Base-by-base conservation (phyloP, 169 alveolate species). In the Cryptosporidium baileyi region DNA sequence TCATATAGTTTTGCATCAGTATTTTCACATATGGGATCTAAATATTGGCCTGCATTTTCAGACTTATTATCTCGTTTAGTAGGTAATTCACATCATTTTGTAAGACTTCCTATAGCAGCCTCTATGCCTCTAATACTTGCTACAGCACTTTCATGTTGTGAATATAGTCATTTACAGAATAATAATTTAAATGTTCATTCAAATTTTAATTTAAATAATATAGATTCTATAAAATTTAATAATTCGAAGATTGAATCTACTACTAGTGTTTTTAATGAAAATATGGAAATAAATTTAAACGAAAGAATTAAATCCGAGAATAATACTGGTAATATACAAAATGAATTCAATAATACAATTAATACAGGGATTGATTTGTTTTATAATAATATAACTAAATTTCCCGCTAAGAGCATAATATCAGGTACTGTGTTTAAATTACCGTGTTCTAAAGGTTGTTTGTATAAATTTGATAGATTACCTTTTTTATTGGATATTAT, bases 31-130 rank as follows among this genome's bases (percentile, higher is more conserved):
- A 40, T 74, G 59, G 67, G 85, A 2, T 51, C 85, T 17, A 34
- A 1, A 2, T 9, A 40, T 38, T 74, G 85, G 85, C 74, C 63
- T 1, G 57, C 38, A 34, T 74, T 74, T 57, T 74, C 74, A 6
- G 34, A 54, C 1, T 51, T 74, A 9, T 24, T 74, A 26, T 44
- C 60, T 13, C 43, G 60, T 3, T 36, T 74, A 19, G 60, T 59
- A 32, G 60, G 59, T 19, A 51, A 51, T 11, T 59, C 67, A 22
- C n/a, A 40, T 19, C 43, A 34, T 7, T 52, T 67, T 1, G 85
- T 74, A 8, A 74, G 85, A 43, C 60, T 74, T 0, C 85, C 85
- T 11, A 38, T 74, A 32, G 85, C 85, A 8, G 85, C 85, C 0
- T 74, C 85, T 5, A 74, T 74, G 51, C 54, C 85, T 22, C 40